Percentiles rank a stretch among this genome's conserved stretches.
These are phyloP conservation scores for Kentomonas sorsogonicus DNA, from an alignment of 208 protist genomes.

Conservation along the genomic window DNA sequence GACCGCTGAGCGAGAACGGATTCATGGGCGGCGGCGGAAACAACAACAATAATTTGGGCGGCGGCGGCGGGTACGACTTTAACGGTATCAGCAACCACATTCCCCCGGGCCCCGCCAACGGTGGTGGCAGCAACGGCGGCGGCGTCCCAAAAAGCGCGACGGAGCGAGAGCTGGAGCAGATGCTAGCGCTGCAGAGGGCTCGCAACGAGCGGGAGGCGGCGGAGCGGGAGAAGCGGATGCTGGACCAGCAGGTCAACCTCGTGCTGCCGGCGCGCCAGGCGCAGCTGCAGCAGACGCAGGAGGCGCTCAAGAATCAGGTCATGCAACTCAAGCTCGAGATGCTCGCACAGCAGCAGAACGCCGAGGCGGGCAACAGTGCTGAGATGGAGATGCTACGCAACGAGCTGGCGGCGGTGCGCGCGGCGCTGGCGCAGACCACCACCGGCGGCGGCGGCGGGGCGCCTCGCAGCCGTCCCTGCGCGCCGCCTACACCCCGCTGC, in stretches of 20 bases:
- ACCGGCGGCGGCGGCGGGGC: too few relatives aligned
- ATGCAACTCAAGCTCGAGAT: constrained; percentile 41
- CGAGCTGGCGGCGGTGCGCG: constrained; percentile 31
- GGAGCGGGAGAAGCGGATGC: constrained; percentile 23
- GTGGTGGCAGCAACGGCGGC: constrained; percentile 7
- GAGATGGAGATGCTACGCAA: constrained; percentile 35
- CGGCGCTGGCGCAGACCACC: too few relatives aligned
- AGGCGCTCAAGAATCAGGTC: constrained; percentile 30
- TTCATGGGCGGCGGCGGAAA: not conserved
- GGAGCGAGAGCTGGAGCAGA: constrained; percentile 24
- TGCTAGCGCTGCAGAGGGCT: constrained; percentile 25
- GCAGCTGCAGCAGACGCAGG: constrained; percentile 36
- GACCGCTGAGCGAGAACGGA: not conserved
- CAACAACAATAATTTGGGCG: too few relatives aligned
- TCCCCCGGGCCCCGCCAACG: too few relatives aligned
- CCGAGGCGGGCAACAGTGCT: constrained; percentile 16
- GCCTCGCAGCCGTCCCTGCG: too few relatives aligned
- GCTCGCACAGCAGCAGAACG: constrained; percentile 20
- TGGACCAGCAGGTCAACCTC: constrained; percentile 42
- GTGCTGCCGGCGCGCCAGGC: constrained; percentile 32
- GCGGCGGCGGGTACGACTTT: too few relatives aligned
- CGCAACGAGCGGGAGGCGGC: constrained; percentile 23
- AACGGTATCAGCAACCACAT: too few relatives aligned
- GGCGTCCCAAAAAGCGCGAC: not conserved
- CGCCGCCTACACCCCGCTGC: too few relatives aligned